A percentile compares a stretch with the other conserved stretches of the same genome.
Evolutionary conservation across 768 basidiomycete species (phyloP).

Genomic region (Xerocomus potaroensis): DNA sequence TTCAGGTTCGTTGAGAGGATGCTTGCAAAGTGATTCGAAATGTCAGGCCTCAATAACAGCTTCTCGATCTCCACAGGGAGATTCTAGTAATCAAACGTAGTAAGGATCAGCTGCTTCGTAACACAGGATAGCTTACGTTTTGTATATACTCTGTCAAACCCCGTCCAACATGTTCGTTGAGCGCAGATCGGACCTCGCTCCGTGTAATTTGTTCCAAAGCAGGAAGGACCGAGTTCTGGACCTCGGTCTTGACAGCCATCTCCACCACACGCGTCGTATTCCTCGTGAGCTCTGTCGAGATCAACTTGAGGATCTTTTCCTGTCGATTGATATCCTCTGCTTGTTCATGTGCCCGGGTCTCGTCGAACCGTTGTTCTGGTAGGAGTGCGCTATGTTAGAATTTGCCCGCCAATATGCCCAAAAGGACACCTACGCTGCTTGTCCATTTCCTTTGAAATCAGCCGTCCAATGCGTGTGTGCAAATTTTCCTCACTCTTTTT

Average conservation of each 20-base stretch:
- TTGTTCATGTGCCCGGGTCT: slow-evolving; percentile 72
- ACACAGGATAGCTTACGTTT: slow-evolving; percentile 43
- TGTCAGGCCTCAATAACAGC: slow-evolving; percentile 68
- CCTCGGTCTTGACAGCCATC: slow-evolving; percentile 81
- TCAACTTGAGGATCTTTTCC: slow-evolving; percentile 85
- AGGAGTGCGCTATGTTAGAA: slow-evolving; percentile 3
- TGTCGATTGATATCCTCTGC: slow-evolving; percentile 79
- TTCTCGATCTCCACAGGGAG: slow-evolving; percentile 79
- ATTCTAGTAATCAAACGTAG: slow-evolving; percentile 39
- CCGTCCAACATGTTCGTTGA: slow-evolving; percentile 74
- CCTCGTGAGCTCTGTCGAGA: slow-evolving; percentile 80
- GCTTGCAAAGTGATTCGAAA: slow-evolving; percentile 72
- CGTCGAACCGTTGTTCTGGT: slow-evolving; percentile 80
- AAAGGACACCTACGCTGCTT: slow-evolving; percentile 66
- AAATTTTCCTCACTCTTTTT: slow-evolving; percentile 79
- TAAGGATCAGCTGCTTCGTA: slow-evolving; percentile 1
- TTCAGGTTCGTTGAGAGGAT: slow-evolving; percentile 67
- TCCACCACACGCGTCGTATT: slow-evolving; percentile 89
- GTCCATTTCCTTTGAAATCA: slow-evolving; percentile 85
- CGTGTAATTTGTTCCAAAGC: slow-evolving; percentile 79
- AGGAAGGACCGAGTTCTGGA: slow-evolving; percentile 79
- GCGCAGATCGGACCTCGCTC: slow-evolving; percentile 70
- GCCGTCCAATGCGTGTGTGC: slow-evolving; percentile 68
- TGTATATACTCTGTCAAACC: slow-evolving; percentile 70
- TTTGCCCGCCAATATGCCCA: slow-evolving; percentile 1